Evolutionary conservation across 352 stramenopile genomes (phyloP).

Genomic region (Blastocystis hominis): DNA sequence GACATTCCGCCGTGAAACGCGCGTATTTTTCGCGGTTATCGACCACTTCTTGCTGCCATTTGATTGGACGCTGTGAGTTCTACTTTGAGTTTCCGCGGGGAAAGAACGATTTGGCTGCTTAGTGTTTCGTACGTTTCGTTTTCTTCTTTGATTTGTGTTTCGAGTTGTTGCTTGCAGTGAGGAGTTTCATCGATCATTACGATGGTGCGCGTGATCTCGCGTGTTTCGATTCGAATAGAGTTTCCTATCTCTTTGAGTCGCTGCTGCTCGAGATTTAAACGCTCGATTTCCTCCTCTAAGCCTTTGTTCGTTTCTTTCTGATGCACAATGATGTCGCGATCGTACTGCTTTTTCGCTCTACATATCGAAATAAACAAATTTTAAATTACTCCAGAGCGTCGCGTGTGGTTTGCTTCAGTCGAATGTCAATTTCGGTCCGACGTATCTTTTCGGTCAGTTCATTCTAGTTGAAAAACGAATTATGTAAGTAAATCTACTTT

Average conservation of each 20-base stretch:
- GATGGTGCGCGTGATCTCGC: conserved; percentile 18
- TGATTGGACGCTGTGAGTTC: neutral
- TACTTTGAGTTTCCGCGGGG: conserved; percentile 3
- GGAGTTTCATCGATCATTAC: neutral
- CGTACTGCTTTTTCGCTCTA: conserved; percentile 34
- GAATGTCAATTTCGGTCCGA: conserved; percentile 15
- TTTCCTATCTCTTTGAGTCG: conserved; percentile 34
- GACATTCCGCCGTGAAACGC: conserved; percentile 15
- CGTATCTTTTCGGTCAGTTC: conserved; percentile 47
- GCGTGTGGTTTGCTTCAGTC: neutral
- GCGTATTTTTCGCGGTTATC: conserved; percentile 30
- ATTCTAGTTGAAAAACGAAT: neutral
- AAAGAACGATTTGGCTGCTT: neutral
- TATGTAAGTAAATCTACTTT: neutral
- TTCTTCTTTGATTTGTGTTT: conserved; percentile 39
- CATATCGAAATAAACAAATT: neutral
- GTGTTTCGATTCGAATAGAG: conserved; percentile 22
- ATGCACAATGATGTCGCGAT: neutral
- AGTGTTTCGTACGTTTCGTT: conserved; percentile 18
- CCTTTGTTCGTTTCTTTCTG: conserved; percentile 49
- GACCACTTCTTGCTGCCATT: conserved; percentile 5
- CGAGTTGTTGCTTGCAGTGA: neutral
- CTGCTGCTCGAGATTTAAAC: conserved; percentile 39
- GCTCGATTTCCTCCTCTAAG: conserved; percentile 36
- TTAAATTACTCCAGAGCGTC: neutral